Conservation (phyloP, 805 yeast genomes). For the Metschnikowia koreensis region DNA sequence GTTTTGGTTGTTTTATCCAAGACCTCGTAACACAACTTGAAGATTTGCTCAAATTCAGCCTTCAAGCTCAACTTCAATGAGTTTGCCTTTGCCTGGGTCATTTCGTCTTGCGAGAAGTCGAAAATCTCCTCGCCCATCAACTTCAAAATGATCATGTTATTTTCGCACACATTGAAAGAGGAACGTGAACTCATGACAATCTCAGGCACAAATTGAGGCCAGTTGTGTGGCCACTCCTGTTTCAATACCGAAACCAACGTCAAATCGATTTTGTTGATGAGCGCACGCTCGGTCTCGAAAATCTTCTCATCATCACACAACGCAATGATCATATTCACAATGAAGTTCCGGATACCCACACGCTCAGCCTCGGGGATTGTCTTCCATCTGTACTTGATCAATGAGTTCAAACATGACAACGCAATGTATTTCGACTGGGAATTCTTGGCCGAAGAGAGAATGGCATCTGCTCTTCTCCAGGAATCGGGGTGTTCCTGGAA, state of each 20-base stretch:
- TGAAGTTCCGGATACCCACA: conserved; percentile 87
- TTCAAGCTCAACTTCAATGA: conserved; percentile 79
- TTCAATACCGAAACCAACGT: conserved; percentile 91
- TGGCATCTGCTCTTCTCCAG: conserved; percentile 92
- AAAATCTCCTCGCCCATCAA: conserved; percentile 93
- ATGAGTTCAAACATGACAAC: conserved; percentile 80
- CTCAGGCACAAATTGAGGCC: conserved; percentile 97
- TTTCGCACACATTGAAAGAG: conserved; percentile 92
- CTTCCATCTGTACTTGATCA: conserved; percentile 93
- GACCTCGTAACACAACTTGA: conserved; percentile 89
- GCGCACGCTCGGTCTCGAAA: conserved; percentile 70
- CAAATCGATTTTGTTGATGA: conserved; percentile 89
- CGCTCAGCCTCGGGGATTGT: conserved; percentile 85
- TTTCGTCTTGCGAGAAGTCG: conserved; percentile 91
- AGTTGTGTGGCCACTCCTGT: conserved; percentile 98
- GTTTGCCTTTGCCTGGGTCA: conserved; percentile 93
- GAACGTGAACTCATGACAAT: conserved; percentile 80
- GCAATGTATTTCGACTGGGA: conserved; percentile 93
- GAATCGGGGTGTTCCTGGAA: conserved; percentile 95
- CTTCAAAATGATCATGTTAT: conserved; percentile 90
- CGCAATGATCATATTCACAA: conserved; percentile 89
- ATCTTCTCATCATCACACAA: conserved; percentile 80
- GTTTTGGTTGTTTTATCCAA: conserved; percentile 86
- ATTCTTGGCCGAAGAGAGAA: conserved; percentile 71
- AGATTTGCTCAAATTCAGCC: conserved; percentile 89